These are phyloP conservation scores for Miamiensis avidus DNA, from an alignment of 169 alveolate species.

Conservation along the genomic window DNA sequence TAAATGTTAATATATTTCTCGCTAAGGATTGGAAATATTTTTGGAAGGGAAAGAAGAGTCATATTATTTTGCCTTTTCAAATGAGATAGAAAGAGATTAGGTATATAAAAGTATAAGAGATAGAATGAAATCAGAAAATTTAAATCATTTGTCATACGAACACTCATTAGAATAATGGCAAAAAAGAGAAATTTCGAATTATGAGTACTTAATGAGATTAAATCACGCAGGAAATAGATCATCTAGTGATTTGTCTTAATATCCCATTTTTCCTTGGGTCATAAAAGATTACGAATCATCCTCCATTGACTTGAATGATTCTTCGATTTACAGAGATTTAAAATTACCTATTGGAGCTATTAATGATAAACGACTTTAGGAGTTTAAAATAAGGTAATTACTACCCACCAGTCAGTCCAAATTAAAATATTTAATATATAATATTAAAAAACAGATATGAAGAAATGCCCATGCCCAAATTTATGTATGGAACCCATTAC, in stretches of 20 bases:
- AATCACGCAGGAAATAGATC: conserved; percentile 80
- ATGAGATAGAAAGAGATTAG: conserved; percentile 68
- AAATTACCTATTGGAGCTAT: conserved; percentile 82
- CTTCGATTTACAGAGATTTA: conserved; percentile 68
- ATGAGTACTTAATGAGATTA: conserved; percentile 72
- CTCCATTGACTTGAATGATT: conserved; percentile 62
- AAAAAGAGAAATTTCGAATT: conserved; percentile 76
- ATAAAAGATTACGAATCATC: conserved; percentile 65
- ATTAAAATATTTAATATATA: neutral
- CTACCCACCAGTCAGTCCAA: neutral
- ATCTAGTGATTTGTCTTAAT: conserved; percentile 75
- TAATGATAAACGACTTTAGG: conserved; percentile 61
- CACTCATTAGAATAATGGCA: conserved; percentile 72
- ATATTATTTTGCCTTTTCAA: conserved; percentile 69
- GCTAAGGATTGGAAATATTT: conserved; percentile 54
- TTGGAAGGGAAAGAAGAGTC: conserved; percentile 53
- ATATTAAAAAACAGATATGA: conserved; percentile 44
- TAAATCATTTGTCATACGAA: conserved; percentile 73
- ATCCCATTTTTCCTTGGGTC: conserved; percentile 84
- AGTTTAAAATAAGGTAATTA: conserved; percentile 47
- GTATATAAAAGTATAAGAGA: conserved; percentile 64
- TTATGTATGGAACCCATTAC: conserved; percentile 96
- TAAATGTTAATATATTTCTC: too few species aligned
- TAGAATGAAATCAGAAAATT: conserved; percentile 51
- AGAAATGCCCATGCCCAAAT: conserved; percentile 84